phyloP scores from a whole-genome alignment of 2,329 filamentous ascomycete species.

The Penicillium oxalicum region DNA sequence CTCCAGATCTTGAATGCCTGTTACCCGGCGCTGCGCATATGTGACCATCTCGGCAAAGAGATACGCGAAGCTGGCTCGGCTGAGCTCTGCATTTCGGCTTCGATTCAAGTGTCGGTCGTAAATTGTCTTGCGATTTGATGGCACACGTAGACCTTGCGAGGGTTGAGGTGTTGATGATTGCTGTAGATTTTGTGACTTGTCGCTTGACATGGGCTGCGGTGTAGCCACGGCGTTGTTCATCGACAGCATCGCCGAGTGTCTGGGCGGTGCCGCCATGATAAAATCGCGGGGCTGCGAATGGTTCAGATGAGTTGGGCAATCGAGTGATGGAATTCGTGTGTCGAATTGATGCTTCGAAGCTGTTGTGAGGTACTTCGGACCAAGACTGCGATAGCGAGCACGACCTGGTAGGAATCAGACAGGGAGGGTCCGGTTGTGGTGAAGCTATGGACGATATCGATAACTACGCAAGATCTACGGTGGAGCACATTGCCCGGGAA shows the following conservation, averaged over 20 bases:
- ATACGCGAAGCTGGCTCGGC: constrained; percentile 90
- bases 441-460: neutral
- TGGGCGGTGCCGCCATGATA: constrained; percentile 27
- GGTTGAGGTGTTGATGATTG: constrained; percentile 46
- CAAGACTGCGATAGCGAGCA: too few relatives aligned
- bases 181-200: constrained; percentile 25
- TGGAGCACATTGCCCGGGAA: constrained; percentile 20
- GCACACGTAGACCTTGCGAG: constrained; percentile 66
- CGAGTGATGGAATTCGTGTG: too few relatives aligned
- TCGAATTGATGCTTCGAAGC: too few relatives aligned
- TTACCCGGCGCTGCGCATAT: constrained; percentile 86
- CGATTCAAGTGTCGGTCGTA: constrained; percentile 94
- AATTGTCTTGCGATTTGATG: constrained; percentile 92
- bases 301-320: too few relatives aligned
- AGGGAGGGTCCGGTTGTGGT: neutral
- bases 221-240: constrained; percentile 22
- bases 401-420: neutral
- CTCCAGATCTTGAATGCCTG: constrained; percentile 88
- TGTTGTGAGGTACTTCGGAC: too few relatives aligned
- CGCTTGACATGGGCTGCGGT: constrained; percentile 16
- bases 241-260: constrained; percentile 30
- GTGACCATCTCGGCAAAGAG: constrained; percentile 94
- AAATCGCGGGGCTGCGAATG: neutral
- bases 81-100: constrained; percentile 79
- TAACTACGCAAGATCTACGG: constrained; percentile 18